Evolutionary conservation across 371 early-diverging fungal species (phyloP).

Genomic region (Saksenaea oblongispora): DNA sequence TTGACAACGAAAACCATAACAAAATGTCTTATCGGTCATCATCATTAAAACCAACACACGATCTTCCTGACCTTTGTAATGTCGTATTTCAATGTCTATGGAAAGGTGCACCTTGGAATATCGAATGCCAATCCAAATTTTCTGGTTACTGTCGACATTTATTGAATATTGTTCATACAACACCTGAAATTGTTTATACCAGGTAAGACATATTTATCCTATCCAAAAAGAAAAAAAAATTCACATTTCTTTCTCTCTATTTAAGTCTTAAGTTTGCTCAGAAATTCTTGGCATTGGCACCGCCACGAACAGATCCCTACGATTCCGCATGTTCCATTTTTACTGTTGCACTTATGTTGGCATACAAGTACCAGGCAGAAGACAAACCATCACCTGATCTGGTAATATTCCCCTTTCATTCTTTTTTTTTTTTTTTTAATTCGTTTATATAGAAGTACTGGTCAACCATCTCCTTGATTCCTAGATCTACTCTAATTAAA

Average conservation of each 20-base stretch:
- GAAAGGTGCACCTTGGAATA: not conserved
- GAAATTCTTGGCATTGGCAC: conserved; percentile 3
- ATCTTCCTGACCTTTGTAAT: conserved; percentile 1
- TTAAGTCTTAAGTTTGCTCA: conserved; percentile 1
- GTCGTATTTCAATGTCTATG: not conserved
- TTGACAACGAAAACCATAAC: not conserved
- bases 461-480: not conserved
- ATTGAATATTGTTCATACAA: not conserved
- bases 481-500: not conserved
- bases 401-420: not conserved
- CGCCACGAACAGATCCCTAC: conserved; percentile 2
- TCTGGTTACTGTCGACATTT: not conserved
- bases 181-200: not conserved
- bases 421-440: not conserved
- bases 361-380: not conserved
- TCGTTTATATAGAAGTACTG: not conserved
- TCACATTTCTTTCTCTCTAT: not conserved
- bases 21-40: not conserved
- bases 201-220: too few species aligned
- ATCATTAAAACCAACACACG: not conserved
- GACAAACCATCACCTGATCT: not conserved
- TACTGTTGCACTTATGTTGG: conserved; percentile 1
- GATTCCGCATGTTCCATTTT: conserved; percentile 6
- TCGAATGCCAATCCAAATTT: not conserved
- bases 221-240: too few species aligned